A percentile compares a stretch with the other conserved stretches of the same genome.
Conservation (phyloP, 2,329 filamentous ascomycete genomes). For the Verticillium albo-atrum region DNA sequence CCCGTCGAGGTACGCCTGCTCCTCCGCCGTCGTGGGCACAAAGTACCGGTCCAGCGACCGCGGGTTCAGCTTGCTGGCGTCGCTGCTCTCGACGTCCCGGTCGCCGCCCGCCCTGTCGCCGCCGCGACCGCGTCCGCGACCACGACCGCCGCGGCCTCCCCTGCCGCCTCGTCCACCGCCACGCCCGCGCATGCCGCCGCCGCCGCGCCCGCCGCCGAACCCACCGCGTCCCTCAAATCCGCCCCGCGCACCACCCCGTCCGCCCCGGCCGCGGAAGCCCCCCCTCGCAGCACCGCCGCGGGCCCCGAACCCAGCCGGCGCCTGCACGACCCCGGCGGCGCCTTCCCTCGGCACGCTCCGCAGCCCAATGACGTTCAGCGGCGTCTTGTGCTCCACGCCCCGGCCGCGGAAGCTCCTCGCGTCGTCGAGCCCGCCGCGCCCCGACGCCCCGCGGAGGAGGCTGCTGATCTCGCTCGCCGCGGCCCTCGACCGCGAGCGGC, state of each 20-base stretch:
- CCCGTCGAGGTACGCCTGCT: slow-evolving; percentile 19
- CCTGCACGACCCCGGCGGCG: slow-evolving; percentile 7
- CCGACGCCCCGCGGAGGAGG: slow-evolving; percentile 14
- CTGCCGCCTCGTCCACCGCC: slow-evolving; percentile 7
- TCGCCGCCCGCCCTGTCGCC: slow-evolving; percentile 9
- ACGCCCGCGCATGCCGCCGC: slow-evolving; percentile 15
- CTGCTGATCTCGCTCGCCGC: slow-evolving; percentile 28
- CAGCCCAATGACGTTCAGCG: slow-evolving; percentile 33
- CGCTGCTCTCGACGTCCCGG: slow-evolving; percentile 10
- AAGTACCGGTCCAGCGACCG: slow-evolving; percentile 7
- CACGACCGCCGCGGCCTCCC: slow-evolving; percentile 15
- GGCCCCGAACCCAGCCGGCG: slow-evolving; percentile 6
- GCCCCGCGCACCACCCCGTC: slow-evolving; percentile 7
- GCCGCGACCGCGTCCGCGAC: slow-evolving; percentile 13
- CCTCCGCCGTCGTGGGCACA: slow-evolving; percentile 15
- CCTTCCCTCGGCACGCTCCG: slow-evolving; percentile 24
- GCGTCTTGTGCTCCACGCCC: slow-evolving; percentile 7
- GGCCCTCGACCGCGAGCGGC: slow-evolving; percentile 25
- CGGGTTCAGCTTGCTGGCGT: background rate
- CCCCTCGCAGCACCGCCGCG: background rate
- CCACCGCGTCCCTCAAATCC: slow-evolving; percentile 1
- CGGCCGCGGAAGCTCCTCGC: slow-evolving; percentile 1
- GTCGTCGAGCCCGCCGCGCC: slow-evolving; percentile 6
- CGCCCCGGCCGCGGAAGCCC: slow-evolving; percentile 1
- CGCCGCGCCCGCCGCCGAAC: slow-evolving; percentile 11